Conservation (phyloP, 257 asterid species). For the Thymus mandschuricus region DNA sequence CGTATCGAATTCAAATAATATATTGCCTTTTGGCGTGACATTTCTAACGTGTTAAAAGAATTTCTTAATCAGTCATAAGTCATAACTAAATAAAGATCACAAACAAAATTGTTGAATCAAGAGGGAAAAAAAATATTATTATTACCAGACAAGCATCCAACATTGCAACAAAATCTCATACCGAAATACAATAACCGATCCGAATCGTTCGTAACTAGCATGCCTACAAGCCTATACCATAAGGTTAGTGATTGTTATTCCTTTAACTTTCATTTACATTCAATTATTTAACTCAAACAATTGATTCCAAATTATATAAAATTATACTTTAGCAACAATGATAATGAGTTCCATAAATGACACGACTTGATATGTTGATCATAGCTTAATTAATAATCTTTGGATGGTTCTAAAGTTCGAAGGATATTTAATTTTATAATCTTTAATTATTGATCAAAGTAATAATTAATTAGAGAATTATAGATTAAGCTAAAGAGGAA, state of each 20-base stretch:
- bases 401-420: conserved; percentile 1
- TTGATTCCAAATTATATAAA: conserved; percentile 19
- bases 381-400: background rate
- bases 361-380: background rate
- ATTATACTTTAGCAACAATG: background rate
- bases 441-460: background rate
- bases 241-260: conserved; percentile 22
- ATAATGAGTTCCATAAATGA: conserved; percentile 14
- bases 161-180: too few species aligned
- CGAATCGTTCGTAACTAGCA: too few species aligned
- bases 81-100: too few species aligned
- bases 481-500: conserved; percentile 17
- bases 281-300: conserved; percentile 1
- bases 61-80: too few species aligned
- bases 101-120: too few species aligned
- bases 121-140: too few species aligned
- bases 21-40: too few species aligned
- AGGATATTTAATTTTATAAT: background rate
- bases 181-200: too few species aligned
- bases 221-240: background rate
- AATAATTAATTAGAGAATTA: background rate
- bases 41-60: too few species aligned
- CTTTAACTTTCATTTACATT: conserved; percentile 18
- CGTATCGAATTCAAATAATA: too few species aligned
- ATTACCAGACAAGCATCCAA: too few species aligned